Percentiles rank a stretch among this genome's conserved stretches.
Evolutionary conservation across 805 yeast genomes (phyloP).

Genomic region (Saccharomycopsis babjevae): DNA sequence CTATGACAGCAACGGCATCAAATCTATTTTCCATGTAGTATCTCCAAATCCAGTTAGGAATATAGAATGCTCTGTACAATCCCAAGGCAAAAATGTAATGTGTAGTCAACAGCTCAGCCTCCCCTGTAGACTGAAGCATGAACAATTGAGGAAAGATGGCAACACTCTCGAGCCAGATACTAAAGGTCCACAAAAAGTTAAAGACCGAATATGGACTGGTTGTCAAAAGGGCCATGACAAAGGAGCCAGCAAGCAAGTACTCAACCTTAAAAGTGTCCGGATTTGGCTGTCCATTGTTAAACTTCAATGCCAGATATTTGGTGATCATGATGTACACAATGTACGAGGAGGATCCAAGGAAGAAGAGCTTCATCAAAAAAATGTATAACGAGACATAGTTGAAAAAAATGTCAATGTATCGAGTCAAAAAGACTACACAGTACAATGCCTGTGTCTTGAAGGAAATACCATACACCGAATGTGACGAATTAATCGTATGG

Average conservation of each 20-base stretch:
- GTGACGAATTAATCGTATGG: slow-evolving; percentile 52
- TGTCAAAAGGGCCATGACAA: slow-evolving; percentile 49
- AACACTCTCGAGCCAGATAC: slow-evolving; percentile 85
- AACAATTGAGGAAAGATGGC: slow-evolving; percentile 91
- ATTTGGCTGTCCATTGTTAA: slow-evolving; percentile 38
- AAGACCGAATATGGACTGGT: slow-evolving; percentile 50
- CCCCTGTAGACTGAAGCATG: slow-evolving; percentile 81
- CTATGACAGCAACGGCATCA: slow-evolving; percentile 60
- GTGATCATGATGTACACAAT: slow-evolving; percentile 60
- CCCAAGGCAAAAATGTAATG: slow-evolving; percentile 95
- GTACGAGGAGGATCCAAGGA: slow-evolving; percentile 65
- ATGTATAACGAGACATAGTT: slow-evolving; percentile 62
- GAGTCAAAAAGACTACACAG: slow-evolving; percentile 56
- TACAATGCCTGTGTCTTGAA: slow-evolving; percentile 81
- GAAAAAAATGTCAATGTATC: slow-evolving; percentile 57
- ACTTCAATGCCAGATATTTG: slow-evolving; percentile 44
- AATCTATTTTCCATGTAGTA: slow-evolving; percentile 50
- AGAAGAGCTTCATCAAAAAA: slow-evolving; percentile 70
- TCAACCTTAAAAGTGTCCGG: slow-evolving; percentile 67
- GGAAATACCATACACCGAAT: slow-evolving; percentile 75
- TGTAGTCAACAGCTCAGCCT: slow-evolving; percentile 75
- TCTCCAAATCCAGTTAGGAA: slow-evolving; percentile 94
- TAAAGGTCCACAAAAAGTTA: slow-evolving; percentile 78
- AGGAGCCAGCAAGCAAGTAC: slow-evolving; percentile 58
- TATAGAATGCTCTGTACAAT: slow-evolving; percentile 74